Evolutionary conservation across 2,329 filamentous ascomycete genomes (phyloP).

Genomic region (Dactylellina leptospora): DNA sequence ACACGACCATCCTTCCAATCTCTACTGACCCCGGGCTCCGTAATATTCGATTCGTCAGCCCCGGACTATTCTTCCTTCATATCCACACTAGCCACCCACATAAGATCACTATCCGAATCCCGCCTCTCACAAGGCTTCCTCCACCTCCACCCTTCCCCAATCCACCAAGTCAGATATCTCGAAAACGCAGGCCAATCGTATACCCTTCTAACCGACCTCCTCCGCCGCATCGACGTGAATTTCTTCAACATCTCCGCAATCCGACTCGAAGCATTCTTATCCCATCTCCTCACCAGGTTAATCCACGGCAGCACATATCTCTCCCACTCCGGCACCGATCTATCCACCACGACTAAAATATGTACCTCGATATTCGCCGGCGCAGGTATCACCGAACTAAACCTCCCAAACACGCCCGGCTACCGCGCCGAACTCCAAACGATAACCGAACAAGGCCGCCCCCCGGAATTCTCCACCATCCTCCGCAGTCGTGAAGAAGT

Average conservation of each 20-base stretch:
- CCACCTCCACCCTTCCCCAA: constrained; percentile 31
- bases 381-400: constrained; percentile 26
- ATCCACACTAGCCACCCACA: constrained; percentile 19
- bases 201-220: constrained; percentile 34
- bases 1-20: constrained; percentile 9
- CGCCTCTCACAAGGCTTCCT: constrained; percentile 47
- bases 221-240: constrained; percentile 48
- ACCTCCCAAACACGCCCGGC: constrained; percentile 27
- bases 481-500: constrained; percentile 12
- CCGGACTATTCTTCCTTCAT: constrained; percentile 25
- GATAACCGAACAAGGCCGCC: constrained; percentile 4
- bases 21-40: constrained; percentile 11
- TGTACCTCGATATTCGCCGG: constrained; percentile 25
- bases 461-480: constrained; percentile 1
- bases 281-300: constrained; percentile 11
- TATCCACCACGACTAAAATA: constrained; percentile 18
- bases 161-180: constrained; percentile 17
- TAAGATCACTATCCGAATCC: constrained; percentile 21
- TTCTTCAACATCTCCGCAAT: constrained; percentile 24
- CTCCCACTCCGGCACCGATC: constrained; percentile 25
- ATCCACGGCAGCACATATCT: constrained; percentile 32
- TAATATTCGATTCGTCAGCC: constrained; percentile 25
- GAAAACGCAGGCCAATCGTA: background rate
- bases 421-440: constrained; percentile 20
- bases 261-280: constrained; percentile 23